Evolutionary conservation across 2,329 filamentous ascomycete species (phyloP), one percentile per base, ranked within the genome.

Genomic region (Fusarium hainanense): DNA sequence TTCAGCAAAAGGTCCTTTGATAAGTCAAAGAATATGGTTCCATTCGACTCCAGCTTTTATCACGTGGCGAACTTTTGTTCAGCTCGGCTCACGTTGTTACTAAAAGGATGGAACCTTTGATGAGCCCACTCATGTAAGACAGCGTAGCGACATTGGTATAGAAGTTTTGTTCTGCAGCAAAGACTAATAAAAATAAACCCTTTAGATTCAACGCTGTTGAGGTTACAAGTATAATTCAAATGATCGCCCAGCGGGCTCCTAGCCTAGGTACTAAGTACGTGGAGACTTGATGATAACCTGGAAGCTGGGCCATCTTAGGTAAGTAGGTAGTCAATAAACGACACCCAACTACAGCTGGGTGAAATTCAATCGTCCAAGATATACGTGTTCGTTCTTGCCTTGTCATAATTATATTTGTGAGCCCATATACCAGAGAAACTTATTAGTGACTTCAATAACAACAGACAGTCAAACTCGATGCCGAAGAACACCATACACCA

Each of bases 51-150:
- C 40, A 44, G 48, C 46, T 44, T 61, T 41, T 32, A 42, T 52
- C 66, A 68, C 63, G 50, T 58, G 58, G 54, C 58, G 68, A 70
- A 70, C 68, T 70, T 70, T 70, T 70, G 68, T 65, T 46, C 54
- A 32, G 44, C 58, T 58, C 34, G 46, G 52, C 49, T 70, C 58
- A 56, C 42, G 23, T 32, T 56, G 58, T 44, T 59, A 58, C 63
- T 50, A 63, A 44, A 62, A 56, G 30, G 56, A 51, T 62, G 50
- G 67, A 67, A 68, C 67, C 54, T 68, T 70, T 70, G 47, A 59
- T 64, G 58, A 70, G 47, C 14, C 68, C 67, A 68, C 61, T 48
- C 6, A 21, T 52, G 28, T 52, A 25, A 43, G 37, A 54, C 51
- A 37, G 18, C 18, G 18, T 10, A 37, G 18, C 34, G 18, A 37